Conservation (phyloP, 305 asterid genomes). For the Fraxinus xanthoxyloides region DNA sequence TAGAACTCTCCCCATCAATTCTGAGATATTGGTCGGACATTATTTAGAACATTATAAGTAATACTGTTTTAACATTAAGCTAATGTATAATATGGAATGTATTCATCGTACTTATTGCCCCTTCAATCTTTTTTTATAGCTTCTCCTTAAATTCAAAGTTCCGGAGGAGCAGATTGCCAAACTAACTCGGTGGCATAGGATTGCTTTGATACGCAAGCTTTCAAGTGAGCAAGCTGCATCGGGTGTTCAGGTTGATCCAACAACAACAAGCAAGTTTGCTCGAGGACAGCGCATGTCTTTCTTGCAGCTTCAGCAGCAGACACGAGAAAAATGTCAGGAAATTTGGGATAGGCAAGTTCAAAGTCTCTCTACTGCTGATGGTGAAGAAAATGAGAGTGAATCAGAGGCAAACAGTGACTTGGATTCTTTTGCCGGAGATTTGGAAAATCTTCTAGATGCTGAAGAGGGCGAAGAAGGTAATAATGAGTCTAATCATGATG, state of each 20-base stretch:
- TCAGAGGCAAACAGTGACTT: slow-evolving; percentile 95
- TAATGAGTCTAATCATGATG: slow-evolving; percentile 65
- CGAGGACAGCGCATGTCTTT: slow-evolving; percentile 99
- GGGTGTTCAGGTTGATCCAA: slow-evolving; percentile 91
- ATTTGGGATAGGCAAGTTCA: slow-evolving; percentile 96
- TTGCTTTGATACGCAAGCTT: slow-evolving; percentile 94
- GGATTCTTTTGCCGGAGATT: slow-evolving; percentile 98
- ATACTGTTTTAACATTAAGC: neutral
- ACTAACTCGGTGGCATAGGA: slow-evolving; percentile 95
- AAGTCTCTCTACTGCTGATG: slow-evolving; percentile 78
- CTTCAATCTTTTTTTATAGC: slow-evolving; percentile 44
- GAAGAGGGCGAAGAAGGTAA: slow-evolving; percentile 84
- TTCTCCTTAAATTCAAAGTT: slow-evolving; percentile 89
- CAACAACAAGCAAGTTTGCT: slow-evolving; percentile 95
- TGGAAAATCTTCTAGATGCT: slow-evolving; percentile 97
- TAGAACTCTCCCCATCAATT: neutral
- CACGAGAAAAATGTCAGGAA: slow-evolving; percentile 99
- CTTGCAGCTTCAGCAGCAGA: slow-evolving; percentile 99
- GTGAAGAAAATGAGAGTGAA: slow-evolving; percentile 93
- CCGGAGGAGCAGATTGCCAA: slow-evolving; percentile 91
- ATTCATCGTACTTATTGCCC: slow-evolving; percentile 1
- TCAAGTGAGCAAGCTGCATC: slow-evolving; percentile 99
- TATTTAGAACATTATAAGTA: neutral
- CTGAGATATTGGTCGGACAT: neutral
- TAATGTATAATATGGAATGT: neutral